Percentiles rank a stretch among this genome's conserved stretches.
These are phyloP conservation scores for Brassica rapa DNA, from an alignment of 345 rosid genomes.

Conservation along the genomic window DNA sequence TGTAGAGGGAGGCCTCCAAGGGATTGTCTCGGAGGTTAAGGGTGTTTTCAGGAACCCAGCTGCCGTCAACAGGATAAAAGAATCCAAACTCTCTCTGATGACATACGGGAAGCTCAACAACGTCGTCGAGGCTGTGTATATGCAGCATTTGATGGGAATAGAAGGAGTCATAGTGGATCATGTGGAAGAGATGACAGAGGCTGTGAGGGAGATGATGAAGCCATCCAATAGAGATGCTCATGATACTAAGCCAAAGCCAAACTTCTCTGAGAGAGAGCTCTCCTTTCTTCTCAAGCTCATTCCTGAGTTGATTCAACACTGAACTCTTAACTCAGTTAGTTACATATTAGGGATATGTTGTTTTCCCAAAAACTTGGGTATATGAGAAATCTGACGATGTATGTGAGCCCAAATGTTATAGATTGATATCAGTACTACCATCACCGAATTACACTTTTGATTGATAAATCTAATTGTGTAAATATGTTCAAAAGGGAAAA, in stretches of 20 bases:
- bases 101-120: conserved; percentile 85
- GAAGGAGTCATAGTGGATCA: conserved; percentile 90
- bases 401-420: conserved; percentile 16
- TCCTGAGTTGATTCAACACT: conserved; percentile 77
- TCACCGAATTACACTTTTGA: not conserved
- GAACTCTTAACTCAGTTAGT: not conserved
- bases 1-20: conserved; percentile 74
- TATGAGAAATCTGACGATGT: conserved; percentile 17
- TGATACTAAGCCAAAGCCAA: conserved; percentile 51
- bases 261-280: conserved; percentile 69
- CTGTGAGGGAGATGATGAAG: conserved; percentile 58
- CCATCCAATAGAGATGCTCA: conserved; percentile 38
- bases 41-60: conserved; percentile 75
- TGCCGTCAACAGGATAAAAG: conserved; percentile 72
- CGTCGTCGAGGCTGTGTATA: conserved; percentile 79
- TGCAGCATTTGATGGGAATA: conserved; percentile 91
- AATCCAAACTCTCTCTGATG: conserved; percentile 69
- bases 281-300: conserved; percentile 88
- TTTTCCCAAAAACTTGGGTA: conserved; percentile 11
- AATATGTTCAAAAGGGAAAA: conserved; percentile 45
- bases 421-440: not conserved
- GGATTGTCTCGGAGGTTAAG: conserved; percentile 81
- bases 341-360: conserved; percentile 1
- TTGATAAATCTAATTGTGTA: conserved; percentile 1
- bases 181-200: conserved; percentile 74